These are phyloP conservation scores for Cicer arietinum DNA, from an alignment of 306 rosid genomes.

Conservation along the genomic window DNA sequence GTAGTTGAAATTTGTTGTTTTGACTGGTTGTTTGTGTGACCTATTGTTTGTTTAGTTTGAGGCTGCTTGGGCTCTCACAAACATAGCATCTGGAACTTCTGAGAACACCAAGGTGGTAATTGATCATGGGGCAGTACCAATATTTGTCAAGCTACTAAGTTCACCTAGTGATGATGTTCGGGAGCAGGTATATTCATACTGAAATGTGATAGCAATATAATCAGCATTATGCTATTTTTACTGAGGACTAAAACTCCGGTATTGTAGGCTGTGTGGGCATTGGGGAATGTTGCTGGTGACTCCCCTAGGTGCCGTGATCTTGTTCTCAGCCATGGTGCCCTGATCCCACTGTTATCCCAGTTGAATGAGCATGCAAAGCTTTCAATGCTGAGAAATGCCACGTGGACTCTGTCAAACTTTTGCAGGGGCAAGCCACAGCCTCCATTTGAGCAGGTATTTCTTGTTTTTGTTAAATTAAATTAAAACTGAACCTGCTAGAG, in stretches of 20 bases:
- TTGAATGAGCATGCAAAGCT: slow-evolving; percentile 93
- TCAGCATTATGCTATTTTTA: background rate
- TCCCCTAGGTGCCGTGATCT: slow-evolving; percentile 96
- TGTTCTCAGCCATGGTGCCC: slow-evolving; percentile 80
- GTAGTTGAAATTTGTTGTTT: slow-evolving; percentile 4
- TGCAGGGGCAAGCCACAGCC: slow-evolving; percentile 98
- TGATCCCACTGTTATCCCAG: slow-evolving; percentile 75
- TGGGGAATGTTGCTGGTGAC: slow-evolving; percentile 97
- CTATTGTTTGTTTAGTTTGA: slow-evolving; percentile 62
- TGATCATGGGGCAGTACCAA: slow-evolving; percentile 92
- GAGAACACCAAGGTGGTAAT: slow-evolving; percentile 91
- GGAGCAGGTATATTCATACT: slow-evolving; percentile 70
- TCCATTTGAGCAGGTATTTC: slow-evolving; percentile 73
- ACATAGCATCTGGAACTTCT: slow-evolving; percentile 93
- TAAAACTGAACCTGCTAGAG: background rate
- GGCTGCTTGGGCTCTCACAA: slow-evolving; percentile 98
- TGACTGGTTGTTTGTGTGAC: slow-evolving; percentile 23
- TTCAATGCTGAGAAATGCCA: slow-evolving; percentile 93
- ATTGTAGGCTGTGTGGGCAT: slow-evolving; percentile 89
- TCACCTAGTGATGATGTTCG: slow-evolving; percentile 95
- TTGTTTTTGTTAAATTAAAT: slow-evolving; percentile 7
- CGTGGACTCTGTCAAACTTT: slow-evolving; percentile 92
- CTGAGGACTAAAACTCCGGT: slow-evolving; percentile 5
- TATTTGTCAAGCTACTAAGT: slow-evolving; percentile 83
- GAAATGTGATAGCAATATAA: background rate